Base-by-base conservation (phyloP, 176 grass and related monocot species). In the Elymus sibiricus region DNA sequence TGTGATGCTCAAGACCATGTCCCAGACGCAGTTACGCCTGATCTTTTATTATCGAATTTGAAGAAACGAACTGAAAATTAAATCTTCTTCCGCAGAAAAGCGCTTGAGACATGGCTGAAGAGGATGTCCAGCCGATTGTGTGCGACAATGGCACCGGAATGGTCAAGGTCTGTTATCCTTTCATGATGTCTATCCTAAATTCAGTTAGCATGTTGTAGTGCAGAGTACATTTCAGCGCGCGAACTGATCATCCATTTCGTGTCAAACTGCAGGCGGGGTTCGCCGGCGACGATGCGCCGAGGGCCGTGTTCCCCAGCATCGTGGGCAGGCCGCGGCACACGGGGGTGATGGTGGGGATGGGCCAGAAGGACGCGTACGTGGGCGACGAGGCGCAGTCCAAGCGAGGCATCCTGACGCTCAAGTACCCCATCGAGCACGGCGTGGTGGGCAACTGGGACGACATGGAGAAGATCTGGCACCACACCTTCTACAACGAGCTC, bases 381-480 rank as follows among this genome's bases (percentile, higher is more conserved):
- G 92, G 94, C 14, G 94, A 97, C 26, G 94, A 97, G 77, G 94
- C 94, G 44, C 92, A 97, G 82, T 97, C 94, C 3, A 97, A 97
- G 83, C 90, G 92, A 74, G 94, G 94, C 79, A 97, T 97, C 16
- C 83, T 97, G 25, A 97, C 94, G 47, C 69, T 97, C 60, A 97
- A 97, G 64, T 97, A 97, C 76, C 94, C 94, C 1, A 97, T 97
- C 4, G 94, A 94, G 83, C 94, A 97, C 39, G 94, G 94, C 9
- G 92, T 97, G 64, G 94, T 97, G 21, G 82, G 56, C 47, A 97
- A 97, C 86, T 97, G 94, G 92, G 94, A 97, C 64, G 94, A 97
- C 79, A 97, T 97, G 94, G 94, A 97, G 79, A 97, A 94, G 70
- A 97, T 97, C 10, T 94, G 94, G 94, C 94, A 97, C 72, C 94